phyloP scores from a whole-genome alignment of 257 asterid species.

The Thymus quinquecostatus region DNA sequence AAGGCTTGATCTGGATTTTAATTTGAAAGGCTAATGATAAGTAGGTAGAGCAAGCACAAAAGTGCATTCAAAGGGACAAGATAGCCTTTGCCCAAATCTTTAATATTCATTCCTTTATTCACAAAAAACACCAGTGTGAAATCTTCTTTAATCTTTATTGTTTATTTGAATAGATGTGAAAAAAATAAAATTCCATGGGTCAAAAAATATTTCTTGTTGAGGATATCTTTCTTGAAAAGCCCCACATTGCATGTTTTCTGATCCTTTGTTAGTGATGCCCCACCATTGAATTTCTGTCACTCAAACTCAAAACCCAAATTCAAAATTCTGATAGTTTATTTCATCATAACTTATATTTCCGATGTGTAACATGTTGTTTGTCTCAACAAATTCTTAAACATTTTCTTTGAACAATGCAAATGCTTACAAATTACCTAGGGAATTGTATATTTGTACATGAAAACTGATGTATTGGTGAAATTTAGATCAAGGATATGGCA shows the following conservation, averaged over 20 bases:
- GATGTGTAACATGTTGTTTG: no score
- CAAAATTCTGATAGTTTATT: no score
- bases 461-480: no score
- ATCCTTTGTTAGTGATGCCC: constrained; percentile 48
- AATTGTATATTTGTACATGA: no score
- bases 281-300: constrained; percentile 60
- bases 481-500: constrained; percentile 95
- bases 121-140: constrained; percentile 16
- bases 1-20: neutral
- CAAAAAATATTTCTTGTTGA: constrained; percentile 26
- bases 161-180: constrained; percentile 5
- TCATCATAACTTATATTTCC: no score
- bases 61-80: constrained; percentile 17
- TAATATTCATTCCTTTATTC: neutral
- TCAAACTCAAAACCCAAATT: neutral
- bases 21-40: neutral
- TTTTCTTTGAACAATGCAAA: neutral
- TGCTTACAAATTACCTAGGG: no score
- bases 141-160: constrained; percentile 21
- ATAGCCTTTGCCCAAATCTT: constrained; percentile 26
- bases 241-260: constrained; percentile 38
- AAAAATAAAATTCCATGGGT: constrained; percentile 15
- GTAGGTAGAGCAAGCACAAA: constrained; percentile 1
- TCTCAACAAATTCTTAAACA: neutral
- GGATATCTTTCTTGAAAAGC: constrained; percentile 48